These are phyloP conservation scores for Aspergillus sclerotioniger DNA, from an alignment of 495 filamentous ascomycete species.

Conservation along the genomic window DNA sequence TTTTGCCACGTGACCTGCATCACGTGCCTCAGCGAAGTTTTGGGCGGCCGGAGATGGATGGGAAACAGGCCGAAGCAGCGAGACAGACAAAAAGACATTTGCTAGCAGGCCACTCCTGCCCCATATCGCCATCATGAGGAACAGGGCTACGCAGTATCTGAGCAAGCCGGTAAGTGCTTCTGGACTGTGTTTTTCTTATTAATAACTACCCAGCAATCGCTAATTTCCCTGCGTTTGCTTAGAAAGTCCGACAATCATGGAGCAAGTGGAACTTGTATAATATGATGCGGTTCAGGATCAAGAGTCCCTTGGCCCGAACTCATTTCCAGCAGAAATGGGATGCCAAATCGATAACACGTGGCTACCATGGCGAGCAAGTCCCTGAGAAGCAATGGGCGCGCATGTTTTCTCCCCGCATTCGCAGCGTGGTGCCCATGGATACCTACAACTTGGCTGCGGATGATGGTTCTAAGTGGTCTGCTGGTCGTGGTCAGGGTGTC, in stretches of 20 bases:
- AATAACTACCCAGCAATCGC: neutral
- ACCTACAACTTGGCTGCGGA: constrained; percentile 66
- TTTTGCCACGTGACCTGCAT: constrained; percentile 6
- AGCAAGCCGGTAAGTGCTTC: constrained; percentile 39
- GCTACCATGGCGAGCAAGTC: constrained; percentile 93
- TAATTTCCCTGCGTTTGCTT: constrained; percentile 8
- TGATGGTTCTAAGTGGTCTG: constrained; percentile 78
- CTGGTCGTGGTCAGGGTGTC: constrained; percentile 76
- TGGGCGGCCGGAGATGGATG: constrained; percentile 20
- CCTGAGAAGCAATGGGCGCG: constrained; percentile 85
- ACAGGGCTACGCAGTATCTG: constrained; percentile 46
- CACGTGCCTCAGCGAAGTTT: constrained; percentile 43
- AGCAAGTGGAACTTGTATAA: constrained; percentile 97
- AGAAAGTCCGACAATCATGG: constrained; percentile 97
- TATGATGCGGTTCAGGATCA: constrained; percentile 52
- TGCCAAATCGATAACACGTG: constrained; percentile 76
- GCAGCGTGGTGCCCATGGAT: constrained; percentile 83
- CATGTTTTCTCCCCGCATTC: constrained; percentile 78
- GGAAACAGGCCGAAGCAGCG: constrained; percentile 6
- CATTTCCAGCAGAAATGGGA: constrained; percentile 99
- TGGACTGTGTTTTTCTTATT: neutral
- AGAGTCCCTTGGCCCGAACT: constrained; percentile 48
- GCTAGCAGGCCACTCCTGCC: constrained; percentile 1
- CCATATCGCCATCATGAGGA: constrained; percentile 41
- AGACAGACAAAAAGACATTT: constrained; percentile 8